Evolutionary conservation across 2,329 filamentous ascomycete genomes (phyloP).

Genomic region (Tolypocladium endophyticum): DNA sequence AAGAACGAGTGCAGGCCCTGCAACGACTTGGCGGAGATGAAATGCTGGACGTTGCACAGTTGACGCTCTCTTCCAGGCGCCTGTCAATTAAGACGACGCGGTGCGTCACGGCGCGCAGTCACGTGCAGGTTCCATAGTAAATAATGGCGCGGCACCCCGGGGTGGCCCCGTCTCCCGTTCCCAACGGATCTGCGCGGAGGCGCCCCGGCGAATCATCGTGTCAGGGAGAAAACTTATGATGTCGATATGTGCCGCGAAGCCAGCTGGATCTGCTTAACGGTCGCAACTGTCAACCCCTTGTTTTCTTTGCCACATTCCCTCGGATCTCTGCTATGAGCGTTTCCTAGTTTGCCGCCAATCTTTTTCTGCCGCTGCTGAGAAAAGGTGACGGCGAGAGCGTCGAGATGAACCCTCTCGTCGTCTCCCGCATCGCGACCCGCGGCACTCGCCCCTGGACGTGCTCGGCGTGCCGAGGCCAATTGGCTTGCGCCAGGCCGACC

Average conservation of each 20-base stretch:
- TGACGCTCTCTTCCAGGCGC: background rate
- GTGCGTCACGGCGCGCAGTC: background rate
- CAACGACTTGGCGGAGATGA: background rate
- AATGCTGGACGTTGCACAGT: background rate
- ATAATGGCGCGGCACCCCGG: background rate
- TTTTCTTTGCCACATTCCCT: background rate
- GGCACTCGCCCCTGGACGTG: slow-evolving; percentile 34
- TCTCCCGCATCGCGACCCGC: slow-evolving; percentile 24
- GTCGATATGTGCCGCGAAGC: slow-evolving; percentile 1
- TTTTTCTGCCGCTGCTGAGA: background rate
- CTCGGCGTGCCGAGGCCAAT: slow-evolving; percentile 31
- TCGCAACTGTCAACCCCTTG: background rate
- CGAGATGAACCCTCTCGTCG: slow-evolving; percentile 32
- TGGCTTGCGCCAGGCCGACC: slow-evolving; percentile 19
- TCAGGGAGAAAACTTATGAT: slow-evolving; percentile 6
- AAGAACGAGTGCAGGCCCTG: background rate
- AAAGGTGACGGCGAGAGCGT: background rate
- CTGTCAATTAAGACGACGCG: background rate
- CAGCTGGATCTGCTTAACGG: background rate
- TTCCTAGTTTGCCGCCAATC: background rate
- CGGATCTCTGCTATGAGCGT: slow-evolving; percentile 5
- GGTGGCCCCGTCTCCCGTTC: background rate
- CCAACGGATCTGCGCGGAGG: background rate
- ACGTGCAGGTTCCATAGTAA: background rate
- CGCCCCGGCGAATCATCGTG: slow-evolving; percentile 10